Base-by-base conservation (phyloP, 2,329 filamentous ascomycete genomes). In the Venturia aucupariae region DNA sequence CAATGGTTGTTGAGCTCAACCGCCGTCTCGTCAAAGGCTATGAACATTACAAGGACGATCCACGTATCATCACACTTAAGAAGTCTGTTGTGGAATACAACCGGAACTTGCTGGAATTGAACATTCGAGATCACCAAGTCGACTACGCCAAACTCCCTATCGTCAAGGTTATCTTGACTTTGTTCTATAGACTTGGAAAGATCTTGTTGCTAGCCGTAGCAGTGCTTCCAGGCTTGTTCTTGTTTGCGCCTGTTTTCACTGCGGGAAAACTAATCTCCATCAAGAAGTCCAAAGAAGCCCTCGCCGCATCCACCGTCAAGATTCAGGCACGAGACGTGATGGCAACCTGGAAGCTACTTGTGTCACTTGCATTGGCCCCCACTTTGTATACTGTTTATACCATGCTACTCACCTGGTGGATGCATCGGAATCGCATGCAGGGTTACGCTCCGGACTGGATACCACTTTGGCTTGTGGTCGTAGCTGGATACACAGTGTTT, bases 1-100 rank as follows among this genome's bases (percentile, higher is more conserved):
- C 93, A 0, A 89, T 93, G 72, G 90, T 97, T 11, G 90, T 97
- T 39, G 94, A 99, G 77, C 84, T 99, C 62, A 97, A 97, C 77
- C 85, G 93, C 62, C 87, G 93, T 42, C 83, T 99, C 6, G 89
- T 95, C 65, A 88, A 93, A 75, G 93, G 93, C 32, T 99, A 97
- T 73, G 90, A 90, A 64, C 87, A 89, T 64, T 97, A 93, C 81
- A 96, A 96, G 78, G 87, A 95, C 67, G 92, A 97, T 71, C 88
- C 88, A 65, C 86, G 92, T 59, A 92, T 97, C 69, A 81, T 90
- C 51, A 81, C 85, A 30, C 79, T 97, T 54, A 89, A 89, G 70
- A 84, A 86, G 60, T 84, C 87, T 6, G 90, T 97, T 66, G 85
- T 87, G 67, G 84, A 86, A 62, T 99, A 97, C 81, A 97, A 97